Evolutionary conservation across 768 basidiomycete genomes (phyloP).

Genomic region (Boletus reticulatus): DNA sequence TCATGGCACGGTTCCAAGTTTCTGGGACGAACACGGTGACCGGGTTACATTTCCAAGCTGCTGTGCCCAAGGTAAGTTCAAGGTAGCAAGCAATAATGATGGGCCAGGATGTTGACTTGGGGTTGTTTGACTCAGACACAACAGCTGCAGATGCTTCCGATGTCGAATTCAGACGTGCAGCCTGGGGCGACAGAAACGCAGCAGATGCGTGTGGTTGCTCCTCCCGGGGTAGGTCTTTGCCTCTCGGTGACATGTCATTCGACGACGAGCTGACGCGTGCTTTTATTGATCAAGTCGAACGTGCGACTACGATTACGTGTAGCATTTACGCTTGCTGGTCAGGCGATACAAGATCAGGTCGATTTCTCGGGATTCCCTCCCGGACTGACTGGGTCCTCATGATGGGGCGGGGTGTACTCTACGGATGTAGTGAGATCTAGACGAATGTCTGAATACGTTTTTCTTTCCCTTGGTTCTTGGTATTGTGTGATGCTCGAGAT

Average conservation of each 20-base stretch:
- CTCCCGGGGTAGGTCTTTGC: slow-evolving; percentile 66
- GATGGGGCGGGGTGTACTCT: slow-evolving; percentile 4
- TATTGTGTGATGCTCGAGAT: too few relatives aligned
- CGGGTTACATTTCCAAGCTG: slow-evolving; percentile 91
- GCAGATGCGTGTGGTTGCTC: slow-evolving; percentile 90
- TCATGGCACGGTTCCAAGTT: slow-evolving; percentile 84
- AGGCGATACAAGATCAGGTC: slow-evolving; percentile 83
- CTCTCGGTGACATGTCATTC: neutral
- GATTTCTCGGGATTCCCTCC: slow-evolving; percentile 92
- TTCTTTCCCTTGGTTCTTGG: neutral
- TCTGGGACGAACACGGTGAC: slow-evolving; percentile 50
- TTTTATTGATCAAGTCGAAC: slow-evolving; percentile 52
- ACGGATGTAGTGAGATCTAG: slow-evolving; percentile 24
- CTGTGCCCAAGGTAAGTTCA: slow-evolving; percentile 81
- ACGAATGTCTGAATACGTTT: slow-evolving; percentile 6
- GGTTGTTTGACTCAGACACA: slow-evolving; percentile 60
- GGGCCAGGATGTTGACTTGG: neutral
- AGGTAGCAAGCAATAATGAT: neutral
- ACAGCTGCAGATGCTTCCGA: slow-evolving; percentile 96
- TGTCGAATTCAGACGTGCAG: slow-evolving; percentile 80
- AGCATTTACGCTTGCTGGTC: slow-evolving; percentile 68
- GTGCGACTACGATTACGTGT: slow-evolving; percentile 85
- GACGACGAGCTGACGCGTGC: slow-evolving; percentile 5
- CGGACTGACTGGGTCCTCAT: slow-evolving; percentile 53
- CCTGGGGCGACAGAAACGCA: slow-evolving; percentile 88